phyloP scores from a whole-genome alignment of 2,329 filamentous ascomycete species.

The Colletotrichum aenigma region DNA sequence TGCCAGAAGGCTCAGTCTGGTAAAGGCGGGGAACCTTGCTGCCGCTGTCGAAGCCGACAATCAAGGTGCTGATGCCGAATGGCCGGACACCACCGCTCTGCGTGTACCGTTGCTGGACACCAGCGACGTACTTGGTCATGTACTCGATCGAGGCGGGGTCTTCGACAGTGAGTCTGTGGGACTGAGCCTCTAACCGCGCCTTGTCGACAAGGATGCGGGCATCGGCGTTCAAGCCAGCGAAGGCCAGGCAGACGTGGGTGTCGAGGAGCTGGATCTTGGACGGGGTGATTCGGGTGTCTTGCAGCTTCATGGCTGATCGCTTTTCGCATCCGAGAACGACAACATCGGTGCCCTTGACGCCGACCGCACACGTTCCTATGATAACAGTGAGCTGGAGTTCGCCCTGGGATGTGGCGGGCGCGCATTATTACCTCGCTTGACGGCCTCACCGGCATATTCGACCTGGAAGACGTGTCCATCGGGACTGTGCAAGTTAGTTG shows the following conservation, averaged over 20 bases:
- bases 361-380: slow-evolving; percentile 93
- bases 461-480: slow-evolving; percentile 99
- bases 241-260: slow-evolving; percentile 94
- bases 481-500: slow-evolving; percentile 71
- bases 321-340: slow-evolving; percentile 99
- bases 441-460: slow-evolving; percentile 98
- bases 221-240: slow-evolving; percentile 96
- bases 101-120: slow-evolving; percentile 98
- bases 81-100: slow-evolving; percentile 97
- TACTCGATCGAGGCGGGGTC: slow-evolving; percentile 98
- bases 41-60: slow-evolving; percentile 97
- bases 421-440: slow-evolving; percentile 81
- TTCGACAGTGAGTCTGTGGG: slow-evolving; percentile 94
- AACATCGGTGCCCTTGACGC: slow-evolving; percentile 92
- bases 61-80: slow-evolving; percentile 92
- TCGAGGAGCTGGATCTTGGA: slow-evolving; percentile 98
- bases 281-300: slow-evolving; percentile 98
- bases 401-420: slow-evolving; percentile 9
- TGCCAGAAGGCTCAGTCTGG: slow-evolving; percentile 98
- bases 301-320: slow-evolving; percentile 97
- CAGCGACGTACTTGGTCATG: slow-evolving; percentile 98
- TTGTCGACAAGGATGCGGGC: slow-evolving; percentile 98
- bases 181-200: slow-evolving; percentile 95
- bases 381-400: slow-evolving; percentile 27
- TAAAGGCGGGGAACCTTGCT: slow-evolving; percentile 89